Evolutionary conservation across 1,284 basidiomycete genomes (phyloP).

Genomic region (Ceratobasidium sp.): DNA sequence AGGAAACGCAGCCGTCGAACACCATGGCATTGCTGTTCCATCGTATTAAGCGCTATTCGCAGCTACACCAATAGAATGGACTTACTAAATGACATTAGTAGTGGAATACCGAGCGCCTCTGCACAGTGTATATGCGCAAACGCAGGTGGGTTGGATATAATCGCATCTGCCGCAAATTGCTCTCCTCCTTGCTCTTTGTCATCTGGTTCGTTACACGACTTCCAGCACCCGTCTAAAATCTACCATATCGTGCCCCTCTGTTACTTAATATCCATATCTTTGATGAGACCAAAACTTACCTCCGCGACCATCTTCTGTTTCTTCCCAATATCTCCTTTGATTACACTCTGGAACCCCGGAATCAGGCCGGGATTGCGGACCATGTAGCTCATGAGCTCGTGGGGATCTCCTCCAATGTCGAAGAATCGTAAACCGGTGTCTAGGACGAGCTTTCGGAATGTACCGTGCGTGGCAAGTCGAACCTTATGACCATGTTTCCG

Average conservation of each 20-base stretch:
- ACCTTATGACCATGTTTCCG: conserved; percentile 70
- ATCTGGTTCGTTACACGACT: conserved; percentile 64
- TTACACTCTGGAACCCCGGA: conserved; percentile 65
- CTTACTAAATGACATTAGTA: conserved; percentile 71
- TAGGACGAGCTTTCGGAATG: conserved; percentile 70
- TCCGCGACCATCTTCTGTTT: conserved; percentile 65
- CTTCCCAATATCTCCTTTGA: conserved; percentile 65
- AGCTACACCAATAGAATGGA: conserved; percentile 41
- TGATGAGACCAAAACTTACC: conserved; percentile 48
- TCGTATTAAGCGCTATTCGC: no score
- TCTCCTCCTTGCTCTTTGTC: conserved; percentile 58
- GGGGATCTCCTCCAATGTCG: conserved; percentile 70
- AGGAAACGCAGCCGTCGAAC: conserved; percentile 70
- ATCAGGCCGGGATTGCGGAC: conserved; percentile 69
- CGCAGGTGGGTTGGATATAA: conserved; percentile 74
- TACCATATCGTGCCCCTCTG: conserved; percentile 48
- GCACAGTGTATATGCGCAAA: conserved; percentile 75
- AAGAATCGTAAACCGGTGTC: conserved; percentile 68
- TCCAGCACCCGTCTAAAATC: conserved; percentile 73
- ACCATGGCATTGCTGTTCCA: conserved; percentile 81
- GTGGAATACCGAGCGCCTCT: conserved; percentile 71
- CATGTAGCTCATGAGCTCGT: conserved; percentile 73
- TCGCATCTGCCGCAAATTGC: conserved; percentile 70
- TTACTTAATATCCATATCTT: background rate
- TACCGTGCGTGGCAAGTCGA: conserved; percentile 74